Percentiles rank a stretch among this genome's conserved stretches.
These are phyloP conservation scores for Ustilago hordei DNA, from an alignment of 1,284 basidiomycete genomes.

Conservation along the genomic window DNA sequence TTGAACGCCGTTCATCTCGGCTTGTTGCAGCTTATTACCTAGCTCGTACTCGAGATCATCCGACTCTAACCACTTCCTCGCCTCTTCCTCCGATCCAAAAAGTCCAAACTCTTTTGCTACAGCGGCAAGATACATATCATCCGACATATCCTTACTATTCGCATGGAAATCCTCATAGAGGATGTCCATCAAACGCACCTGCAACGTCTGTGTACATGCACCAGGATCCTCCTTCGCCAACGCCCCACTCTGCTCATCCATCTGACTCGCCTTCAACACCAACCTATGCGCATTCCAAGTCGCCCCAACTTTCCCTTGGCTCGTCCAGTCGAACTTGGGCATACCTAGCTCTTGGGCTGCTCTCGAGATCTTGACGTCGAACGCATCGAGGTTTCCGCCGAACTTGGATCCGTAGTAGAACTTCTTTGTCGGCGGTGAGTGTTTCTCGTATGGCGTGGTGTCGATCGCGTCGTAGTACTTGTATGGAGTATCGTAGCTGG, in stretches of 20 bases:
- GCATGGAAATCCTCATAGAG: conserved; percentile 43
- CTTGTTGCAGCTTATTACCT: conserved; percentile 46
- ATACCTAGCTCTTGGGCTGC: conserved; percentile 40
- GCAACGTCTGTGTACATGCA: conserved; percentile 23
- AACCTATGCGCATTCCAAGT: conserved; percentile 56
- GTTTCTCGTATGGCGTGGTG: conserved; percentile 43
- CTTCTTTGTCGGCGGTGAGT: conserved; percentile 48
- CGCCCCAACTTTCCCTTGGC: conserved; percentile 49
- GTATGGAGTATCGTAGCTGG: conserved; percentile 31
- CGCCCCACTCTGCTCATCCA: conserved; percentile 27
- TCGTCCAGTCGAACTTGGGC: conserved; percentile 44
- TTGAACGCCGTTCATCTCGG: conserved; percentile 54
- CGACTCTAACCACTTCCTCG: conserved; percentile 48
- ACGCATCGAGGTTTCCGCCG: conserved; percentile 47
- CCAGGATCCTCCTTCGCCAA: conserved; percentile 13
- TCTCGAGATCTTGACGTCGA: conserved; percentile 48
- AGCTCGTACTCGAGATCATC: conserved; percentile 55
- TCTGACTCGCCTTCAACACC: conserved; percentile 40
- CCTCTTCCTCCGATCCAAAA: conserved; percentile 29
- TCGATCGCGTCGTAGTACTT: conserved; percentile 52
- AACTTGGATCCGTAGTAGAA: conserved; percentile 53
- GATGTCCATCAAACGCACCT: conserved; percentile 41
- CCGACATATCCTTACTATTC: conserved; percentile 45
- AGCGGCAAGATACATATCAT: conserved; percentile 33
- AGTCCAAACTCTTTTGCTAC: conserved; percentile 36